A percentile compares a stretch with the other conserved stretches of the same genome.
Conservation (phyloP, 129 eudicot species). For the Centella asiatica region DNA sequence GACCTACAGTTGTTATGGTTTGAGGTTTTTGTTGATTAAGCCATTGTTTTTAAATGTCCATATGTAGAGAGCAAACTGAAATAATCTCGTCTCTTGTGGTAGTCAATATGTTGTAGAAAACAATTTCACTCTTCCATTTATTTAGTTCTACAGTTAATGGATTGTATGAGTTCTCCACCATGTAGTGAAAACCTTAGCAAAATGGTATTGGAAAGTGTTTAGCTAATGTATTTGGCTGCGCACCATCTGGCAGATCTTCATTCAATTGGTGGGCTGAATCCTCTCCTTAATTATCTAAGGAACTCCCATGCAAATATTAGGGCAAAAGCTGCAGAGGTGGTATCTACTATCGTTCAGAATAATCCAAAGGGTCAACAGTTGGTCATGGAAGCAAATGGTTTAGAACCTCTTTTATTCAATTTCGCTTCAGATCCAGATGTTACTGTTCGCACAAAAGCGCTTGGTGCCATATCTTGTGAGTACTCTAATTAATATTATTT, state of each 20-base stretch:
- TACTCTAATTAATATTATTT: neutral
- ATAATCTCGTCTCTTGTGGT: too few species aligned
- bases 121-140: too few species aligned
- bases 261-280: conserved; percentile 73
- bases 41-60: neutral
- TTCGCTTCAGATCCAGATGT: conserved; percentile 77
- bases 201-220: too few species aligned
- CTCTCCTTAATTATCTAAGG: conserved; percentile 65
- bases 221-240: neutral
- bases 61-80: neutral
- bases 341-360: conserved; percentile 81
- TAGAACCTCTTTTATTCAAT: conserved; percentile 63
- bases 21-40: neutral
- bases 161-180: too few species aligned
- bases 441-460: conserved; percentile 68
- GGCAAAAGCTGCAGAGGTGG: conserved; percentile 94
- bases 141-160: too few species aligned
- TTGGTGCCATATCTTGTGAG: conserved; percentile 91
- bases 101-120: too few species aligned
- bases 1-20: neutral
- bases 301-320: conserved; percentile 75
- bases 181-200: too few species aligned
- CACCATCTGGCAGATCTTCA: conserved; percentile 56
- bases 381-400: conserved; percentile 94
- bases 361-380: conserved; percentile 87